Evolutionary conservation across 495 filamentous ascomycete genomes (phyloP).

Genomic region (Bombardia bombarda): DNA sequence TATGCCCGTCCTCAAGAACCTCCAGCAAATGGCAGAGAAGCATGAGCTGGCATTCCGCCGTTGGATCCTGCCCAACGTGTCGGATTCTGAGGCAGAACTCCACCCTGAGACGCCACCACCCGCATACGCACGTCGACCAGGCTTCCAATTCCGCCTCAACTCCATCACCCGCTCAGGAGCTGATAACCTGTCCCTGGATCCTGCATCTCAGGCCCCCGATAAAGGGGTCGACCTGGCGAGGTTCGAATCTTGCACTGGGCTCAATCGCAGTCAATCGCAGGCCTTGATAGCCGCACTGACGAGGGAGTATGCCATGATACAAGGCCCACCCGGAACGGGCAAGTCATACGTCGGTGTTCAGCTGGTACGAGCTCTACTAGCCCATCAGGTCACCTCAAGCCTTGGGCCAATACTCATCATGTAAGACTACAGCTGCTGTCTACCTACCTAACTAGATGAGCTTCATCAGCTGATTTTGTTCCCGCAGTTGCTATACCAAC

Average conservation of each 20-base stretch:
- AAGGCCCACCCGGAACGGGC: constrained; percentile 78
- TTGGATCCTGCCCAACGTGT: not conserved
- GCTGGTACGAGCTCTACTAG: constrained; percentile 52
- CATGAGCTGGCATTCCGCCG: not conserved
- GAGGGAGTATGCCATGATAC: constrained; percentile 54
- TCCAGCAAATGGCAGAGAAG: not conserved
- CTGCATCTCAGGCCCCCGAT: not conserved
- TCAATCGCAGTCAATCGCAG: constrained; percentile 45
- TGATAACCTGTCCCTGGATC: not conserved
- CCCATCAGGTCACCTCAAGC: constrained; percentile 37
- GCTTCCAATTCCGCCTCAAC: not conserved
- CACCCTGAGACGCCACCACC: not conserved
- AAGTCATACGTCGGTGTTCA: constrained; percentile 58
- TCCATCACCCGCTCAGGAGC: not conserved
- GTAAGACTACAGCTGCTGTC: no score
- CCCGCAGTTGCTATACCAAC: constrained; percentile 50
- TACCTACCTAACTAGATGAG: not conserved
- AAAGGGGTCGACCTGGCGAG: not conserved
- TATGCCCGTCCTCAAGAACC: not conserved
- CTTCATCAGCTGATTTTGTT: not conserved
- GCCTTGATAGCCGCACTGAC: constrained; percentile 51
- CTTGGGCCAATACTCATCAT: constrained; percentile 57
- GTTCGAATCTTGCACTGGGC: constrained; percentile 11
- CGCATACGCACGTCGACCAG: not conserved
- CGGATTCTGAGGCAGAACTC: not conserved